Conservation (phyloP, 2,329 filamentous ascomycete genomes). For the Juglanconis sp. region DNA sequence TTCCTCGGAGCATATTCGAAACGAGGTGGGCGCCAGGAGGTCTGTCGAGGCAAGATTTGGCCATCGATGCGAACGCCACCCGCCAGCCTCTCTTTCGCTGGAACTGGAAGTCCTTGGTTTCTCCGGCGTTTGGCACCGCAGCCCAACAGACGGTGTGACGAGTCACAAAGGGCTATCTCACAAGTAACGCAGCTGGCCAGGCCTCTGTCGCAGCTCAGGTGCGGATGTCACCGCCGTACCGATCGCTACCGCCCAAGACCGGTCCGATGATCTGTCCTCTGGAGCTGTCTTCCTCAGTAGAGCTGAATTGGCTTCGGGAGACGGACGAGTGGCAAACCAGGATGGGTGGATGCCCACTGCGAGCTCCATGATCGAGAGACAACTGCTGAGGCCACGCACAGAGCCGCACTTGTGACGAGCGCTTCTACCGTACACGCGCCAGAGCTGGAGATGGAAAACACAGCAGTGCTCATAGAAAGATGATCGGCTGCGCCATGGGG, state of each 20-base stretch:
- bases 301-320: neutral
- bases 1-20: neutral
- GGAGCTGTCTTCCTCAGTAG: neutral
- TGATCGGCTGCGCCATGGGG: neutral
- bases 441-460: neutral
- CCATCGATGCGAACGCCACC: neutral
- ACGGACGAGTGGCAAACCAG: neutral
- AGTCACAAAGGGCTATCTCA: neutral
- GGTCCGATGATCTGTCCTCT: neutral
- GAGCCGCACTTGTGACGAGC: neutral
- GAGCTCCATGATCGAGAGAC: neutral
- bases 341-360: neutral
- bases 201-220: neutral
- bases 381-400: neutral
- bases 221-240: neutral
- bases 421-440: neutral
- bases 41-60: neutral
- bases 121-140: neutral
- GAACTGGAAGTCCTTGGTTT: neutral
- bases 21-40: neutral
- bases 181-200: neutral
- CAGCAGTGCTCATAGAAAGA: neutral
- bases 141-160: neutral
- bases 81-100: neutral
- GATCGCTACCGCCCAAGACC: neutral